Percentiles rank a stretch among this genome's conserved stretches.
Conservation (phyloP, 352 stramenopile genomes). For the Pythium scleroteichum region DNA sequence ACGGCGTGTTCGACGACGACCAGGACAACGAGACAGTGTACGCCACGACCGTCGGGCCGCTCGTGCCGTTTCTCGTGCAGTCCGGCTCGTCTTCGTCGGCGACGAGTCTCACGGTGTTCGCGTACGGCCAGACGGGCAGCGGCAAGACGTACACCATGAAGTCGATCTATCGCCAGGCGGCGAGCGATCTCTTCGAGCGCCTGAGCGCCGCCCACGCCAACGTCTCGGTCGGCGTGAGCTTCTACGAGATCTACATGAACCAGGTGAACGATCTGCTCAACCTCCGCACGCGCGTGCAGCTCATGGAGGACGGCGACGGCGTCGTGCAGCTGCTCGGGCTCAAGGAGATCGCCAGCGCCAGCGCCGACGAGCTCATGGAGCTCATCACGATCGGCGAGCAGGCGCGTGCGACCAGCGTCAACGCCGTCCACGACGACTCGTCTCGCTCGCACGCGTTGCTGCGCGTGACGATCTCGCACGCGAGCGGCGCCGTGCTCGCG, state of each 20-base stretch:
- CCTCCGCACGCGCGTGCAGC: conserved; percentile 80
- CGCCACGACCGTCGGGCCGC: conserved; percentile 50
- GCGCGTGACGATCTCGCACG: conserved; percentile 70
- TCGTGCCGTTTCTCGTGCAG: conserved; percentile 50
- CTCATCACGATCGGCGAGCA: conserved; percentile 89
- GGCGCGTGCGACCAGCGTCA: conserved; percentile 92
- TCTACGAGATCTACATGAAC: conserved; percentile 98
- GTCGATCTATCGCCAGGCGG: conserved; percentile 64
- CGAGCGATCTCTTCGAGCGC: conserved; percentile 57
- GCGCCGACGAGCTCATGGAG: conserved; percentile 85
- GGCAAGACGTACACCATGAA: conserved; percentile 96
- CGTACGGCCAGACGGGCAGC: conserved; percentile 96
- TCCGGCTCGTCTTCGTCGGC: conserved; percentile 18
- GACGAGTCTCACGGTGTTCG: conserved; percentile 91
- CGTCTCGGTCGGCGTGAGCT: conserved; percentile 86
- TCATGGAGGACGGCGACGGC: conserved; percentile 92
- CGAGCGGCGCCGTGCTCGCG: conserved; percentile 29
- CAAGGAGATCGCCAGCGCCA: conserved; percentile 78
- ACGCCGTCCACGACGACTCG: conserved; percentile 93
- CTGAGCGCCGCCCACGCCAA: conserved; percentile 26
- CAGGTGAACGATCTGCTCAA: conserved; percentile 95
- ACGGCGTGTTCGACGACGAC: conserved; percentile 91
- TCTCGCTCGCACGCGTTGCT: conserved; percentile 93
- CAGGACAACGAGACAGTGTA: conserved; percentile 93
- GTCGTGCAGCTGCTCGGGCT: conserved; percentile 93